These are phyloP conservation scores for Parietaria judaica DNA, from an alignment of 306 rosid genomes.

Conservation along the genomic window DNA sequence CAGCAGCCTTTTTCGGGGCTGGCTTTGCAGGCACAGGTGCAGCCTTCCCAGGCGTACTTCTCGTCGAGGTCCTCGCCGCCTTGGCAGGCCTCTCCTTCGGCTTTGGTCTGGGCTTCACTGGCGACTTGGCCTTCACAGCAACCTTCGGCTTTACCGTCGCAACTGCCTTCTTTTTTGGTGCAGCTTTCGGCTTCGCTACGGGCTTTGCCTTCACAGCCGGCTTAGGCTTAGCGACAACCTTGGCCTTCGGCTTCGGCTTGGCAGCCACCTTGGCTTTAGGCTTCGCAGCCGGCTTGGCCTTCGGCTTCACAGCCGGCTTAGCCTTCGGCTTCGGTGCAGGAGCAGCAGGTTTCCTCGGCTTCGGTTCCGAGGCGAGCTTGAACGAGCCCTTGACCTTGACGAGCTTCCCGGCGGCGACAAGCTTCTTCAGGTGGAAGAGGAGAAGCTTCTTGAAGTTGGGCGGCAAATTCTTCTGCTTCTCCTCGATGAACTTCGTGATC, in stretches of 20 bases:
- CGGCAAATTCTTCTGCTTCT: conserved; percentile 59
- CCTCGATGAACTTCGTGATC: conserved; percentile 64
- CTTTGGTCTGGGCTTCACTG: conserved; percentile 36
- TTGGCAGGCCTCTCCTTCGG: conserved; percentile 41
- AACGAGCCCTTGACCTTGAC: conserved; percentile 68
- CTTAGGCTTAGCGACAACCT: conserved; percentile 25
- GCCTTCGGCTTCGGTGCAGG: conserved; percentile 23
- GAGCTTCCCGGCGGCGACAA: conserved; percentile 53
- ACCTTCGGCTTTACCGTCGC: conserved; percentile 28
- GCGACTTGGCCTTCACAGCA: conserved; percentile 27
- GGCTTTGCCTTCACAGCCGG: conserved; percentile 29
- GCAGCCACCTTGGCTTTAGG: conserved; percentile 17
- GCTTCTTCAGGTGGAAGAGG: conserved; percentile 60
- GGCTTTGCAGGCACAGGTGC: conserved; percentile 35
- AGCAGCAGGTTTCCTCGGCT: conserved; percentile 10
- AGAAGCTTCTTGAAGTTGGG: conserved; percentile 62
- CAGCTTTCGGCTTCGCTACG: conserved; percentile 19
- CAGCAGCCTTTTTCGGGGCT: conserved; percentile 35
- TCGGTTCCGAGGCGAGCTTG: conserved; percentile 36
- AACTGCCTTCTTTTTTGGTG: conserved; percentile 22
- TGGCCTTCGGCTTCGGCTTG: conserved; percentile 15
- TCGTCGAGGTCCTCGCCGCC: conserved; percentile 54
- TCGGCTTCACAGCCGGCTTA: conserved; percentile 40
- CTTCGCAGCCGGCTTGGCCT: conserved; percentile 24
- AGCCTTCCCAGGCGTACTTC: conserved; percentile 58